Evolutionary conservation across 805 yeast genomes (phyloP).

Genomic region (Candida lessepsii): DNA sequence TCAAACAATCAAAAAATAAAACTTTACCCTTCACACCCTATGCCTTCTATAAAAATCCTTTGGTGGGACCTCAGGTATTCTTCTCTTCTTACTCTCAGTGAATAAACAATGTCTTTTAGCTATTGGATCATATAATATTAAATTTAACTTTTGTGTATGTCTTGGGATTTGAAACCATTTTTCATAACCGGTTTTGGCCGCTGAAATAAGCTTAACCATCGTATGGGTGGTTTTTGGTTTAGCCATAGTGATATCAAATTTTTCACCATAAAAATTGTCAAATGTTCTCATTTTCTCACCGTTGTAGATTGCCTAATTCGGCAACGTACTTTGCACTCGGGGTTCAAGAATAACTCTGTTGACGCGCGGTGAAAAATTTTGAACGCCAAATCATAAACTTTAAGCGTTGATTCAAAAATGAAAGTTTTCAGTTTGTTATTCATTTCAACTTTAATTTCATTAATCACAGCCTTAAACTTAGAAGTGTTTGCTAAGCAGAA

Average conservation of each 20-base stretch:
- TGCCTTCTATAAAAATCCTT: constrained; percentile 34
- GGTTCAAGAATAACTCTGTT: background rate
- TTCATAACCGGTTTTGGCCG: constrained; percentile 87
- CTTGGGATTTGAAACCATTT: constrained; percentile 81
- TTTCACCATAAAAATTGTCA: constrained; percentile 7
- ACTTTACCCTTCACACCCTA: constrained; percentile 17
- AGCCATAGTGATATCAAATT: constrained; percentile 23
- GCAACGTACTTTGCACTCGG: background rate
- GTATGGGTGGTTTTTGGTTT: constrained; percentile 75
- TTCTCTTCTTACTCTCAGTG: constrained; percentile 85
- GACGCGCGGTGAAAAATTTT: constrained; percentile 16
- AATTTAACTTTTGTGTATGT: constrained; percentile 73
- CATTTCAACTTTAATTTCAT: constrained; percentile 19
- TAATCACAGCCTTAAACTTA: constrained; percentile 46
- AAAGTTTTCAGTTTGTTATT: constrained; percentile 8
- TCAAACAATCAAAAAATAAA: too few relatives aligned
- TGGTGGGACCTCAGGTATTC: constrained; percentile 51
- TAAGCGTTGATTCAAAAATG: constrained; percentile 9
- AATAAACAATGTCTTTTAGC: constrained; percentile 91
- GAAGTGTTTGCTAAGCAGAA: constrained; percentile 50
- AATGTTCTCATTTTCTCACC: background rate
- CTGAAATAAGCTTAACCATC: constrained; percentile 79
- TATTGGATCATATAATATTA: constrained; percentile 80
- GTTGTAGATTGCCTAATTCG: constrained; percentile 7
- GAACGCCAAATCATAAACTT: constrained; percentile 7